These are phyloP conservation scores for Antarctomyces pellizariae DNA, from an alignment of 495 filamentous ascomycete species.

Conservation along the genomic window DNA sequence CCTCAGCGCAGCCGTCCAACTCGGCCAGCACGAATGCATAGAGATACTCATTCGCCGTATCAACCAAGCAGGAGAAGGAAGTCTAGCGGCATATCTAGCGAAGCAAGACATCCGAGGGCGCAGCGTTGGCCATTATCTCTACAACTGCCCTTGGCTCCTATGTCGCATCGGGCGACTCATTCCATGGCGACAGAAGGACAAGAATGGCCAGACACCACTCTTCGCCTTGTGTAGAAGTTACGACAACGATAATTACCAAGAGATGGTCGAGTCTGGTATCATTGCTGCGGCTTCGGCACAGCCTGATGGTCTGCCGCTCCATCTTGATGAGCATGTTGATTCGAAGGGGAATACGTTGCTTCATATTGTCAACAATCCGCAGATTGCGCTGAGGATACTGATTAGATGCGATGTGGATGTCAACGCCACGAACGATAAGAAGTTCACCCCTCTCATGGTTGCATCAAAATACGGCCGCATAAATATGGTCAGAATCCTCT, in stretches of 20 bases:
- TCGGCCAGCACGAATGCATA: constrained; percentile 50
- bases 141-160: constrained; percentile 69
- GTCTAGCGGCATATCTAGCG: constrained; percentile 36
- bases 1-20: constrained; percentile 81
- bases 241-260: constrained; percentile 66
- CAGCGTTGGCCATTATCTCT: constrained; percentile 87
- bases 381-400: constrained; percentile 51
- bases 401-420: constrained; percentile 73
- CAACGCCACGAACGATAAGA: constrained; percentile 90
- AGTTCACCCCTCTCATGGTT: constrained; percentile 90
- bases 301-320: constrained; percentile 52
- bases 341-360: constrained; percentile 79
- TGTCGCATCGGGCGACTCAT: constrained; percentile 45
- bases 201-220: constrained; percentile 86
- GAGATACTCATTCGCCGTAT: constrained; percentile 50
- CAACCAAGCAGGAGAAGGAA: constrained; percentile 24
- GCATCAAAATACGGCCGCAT: constrained; percentile 96
- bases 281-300: constrained; percentile 51
- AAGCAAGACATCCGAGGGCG: constrained; percentile 65
- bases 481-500: constrained; percentile 75
- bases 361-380: constrained; percentile 75
- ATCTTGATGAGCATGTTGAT: constrained; percentile 85
- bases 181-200: constrained; percentile 79
- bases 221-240: constrained; percentile 91
- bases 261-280: constrained; percentile 66